Conservation (phyloP, 2,329 filamentous ascomycete genomes). For the Penicillium sp. region DNA sequence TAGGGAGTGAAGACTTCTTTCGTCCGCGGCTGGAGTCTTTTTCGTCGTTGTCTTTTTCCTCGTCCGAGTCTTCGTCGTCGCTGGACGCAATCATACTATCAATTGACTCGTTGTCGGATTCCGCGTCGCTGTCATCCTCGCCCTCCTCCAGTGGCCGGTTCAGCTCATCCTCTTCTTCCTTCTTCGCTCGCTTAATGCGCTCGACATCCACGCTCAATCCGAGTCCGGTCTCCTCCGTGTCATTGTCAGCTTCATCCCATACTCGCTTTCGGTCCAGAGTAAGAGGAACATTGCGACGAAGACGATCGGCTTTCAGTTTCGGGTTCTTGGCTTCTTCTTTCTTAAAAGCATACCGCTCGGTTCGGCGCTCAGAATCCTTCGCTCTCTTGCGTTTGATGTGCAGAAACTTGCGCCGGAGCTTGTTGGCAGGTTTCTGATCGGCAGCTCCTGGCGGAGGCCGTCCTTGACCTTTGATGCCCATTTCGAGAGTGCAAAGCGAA, state of each 20-base stretch:
- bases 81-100: constrained; percentile 77
- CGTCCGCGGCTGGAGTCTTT: constrained; percentile 38
- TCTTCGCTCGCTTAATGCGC: constrained; percentile 52
- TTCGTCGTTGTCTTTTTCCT: constrained; percentile 50
- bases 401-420: constrained; percentile 75
- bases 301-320: constrained; percentile 70
- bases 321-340: constrained; percentile 87
- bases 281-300: constrained; percentile 76
- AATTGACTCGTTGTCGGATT: constrained; percentile 60
- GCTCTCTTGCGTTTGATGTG: constrained; percentile 80
- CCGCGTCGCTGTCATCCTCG: constrained; percentile 49
- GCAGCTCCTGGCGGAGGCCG: constrained; percentile 51
- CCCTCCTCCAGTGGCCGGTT: constrained; percentile 46
- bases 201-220: constrained; percentile 54
- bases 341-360: constrained; percentile 76
- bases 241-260: constrained; percentile 76
- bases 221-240: constrained; percentile 49
- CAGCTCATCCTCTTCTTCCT: constrained; percentile 50
- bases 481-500: constrained; percentile 31
- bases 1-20: constrained; percentile 40
- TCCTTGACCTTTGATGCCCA: constrained; percentile 54
- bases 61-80: constrained; percentile 51
- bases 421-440: constrained; percentile 70
- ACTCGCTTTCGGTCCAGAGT: constrained; percentile 87
- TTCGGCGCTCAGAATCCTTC: constrained; percentile 73